phyloP scores from a whole-genome alignment of 768 basidiomycete species.

The Suillus decipiens region DNA sequence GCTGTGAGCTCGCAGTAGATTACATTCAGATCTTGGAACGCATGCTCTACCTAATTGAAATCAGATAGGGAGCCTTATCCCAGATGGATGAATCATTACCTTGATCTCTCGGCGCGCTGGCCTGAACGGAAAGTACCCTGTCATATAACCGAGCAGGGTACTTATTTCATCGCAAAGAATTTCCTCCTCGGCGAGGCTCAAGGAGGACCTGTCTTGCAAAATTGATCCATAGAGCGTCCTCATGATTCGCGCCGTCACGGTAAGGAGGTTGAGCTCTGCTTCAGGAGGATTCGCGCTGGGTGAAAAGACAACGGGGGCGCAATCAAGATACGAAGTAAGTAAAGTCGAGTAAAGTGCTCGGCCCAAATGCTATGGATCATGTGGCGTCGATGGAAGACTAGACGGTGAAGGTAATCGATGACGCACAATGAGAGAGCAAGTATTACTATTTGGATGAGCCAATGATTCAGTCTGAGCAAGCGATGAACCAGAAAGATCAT shows the following conservation, averaged over 20 bases:
- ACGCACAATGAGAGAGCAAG: conserved; percentile 30
- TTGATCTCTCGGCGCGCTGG: conserved; percentile 58
- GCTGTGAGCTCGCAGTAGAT: conserved; percentile 79
- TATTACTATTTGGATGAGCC: conserved; percentile 17
- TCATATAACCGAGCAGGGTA: conserved; percentile 69
- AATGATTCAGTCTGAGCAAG: conserved; percentile 18
- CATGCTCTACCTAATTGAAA: conserved; percentile 55
- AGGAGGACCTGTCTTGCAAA: conserved; percentile 46
- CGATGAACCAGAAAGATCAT: conserved; percentile 32
- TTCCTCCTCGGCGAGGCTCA: conserved; percentile 23
- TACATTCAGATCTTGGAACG: conserved; percentile 71
- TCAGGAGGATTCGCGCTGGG: conserved; percentile 61
- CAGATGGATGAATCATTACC: conserved; percentile 30
- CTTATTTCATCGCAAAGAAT: conserved; percentile 50
- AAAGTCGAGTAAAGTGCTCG: conserved; percentile 77
- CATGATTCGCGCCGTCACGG: conserved; percentile 58
- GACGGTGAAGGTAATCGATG: conserved; percentile 19
- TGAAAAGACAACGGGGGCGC: conserved; percentile 79
- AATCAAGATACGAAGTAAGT: conserved; percentile 84
- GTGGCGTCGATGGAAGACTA: conserved; percentile 9
- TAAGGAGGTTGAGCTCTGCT: conserved; percentile 59
- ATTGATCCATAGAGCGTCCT: conserved; percentile 61
- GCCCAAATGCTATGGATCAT: conserved; percentile 58
- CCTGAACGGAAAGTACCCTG: conserved; percentile 82
- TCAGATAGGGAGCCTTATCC: background rate